Base-by-base conservation (phyloP, 257 asterid genomes). In the Capsicum pubescens region DNA sequence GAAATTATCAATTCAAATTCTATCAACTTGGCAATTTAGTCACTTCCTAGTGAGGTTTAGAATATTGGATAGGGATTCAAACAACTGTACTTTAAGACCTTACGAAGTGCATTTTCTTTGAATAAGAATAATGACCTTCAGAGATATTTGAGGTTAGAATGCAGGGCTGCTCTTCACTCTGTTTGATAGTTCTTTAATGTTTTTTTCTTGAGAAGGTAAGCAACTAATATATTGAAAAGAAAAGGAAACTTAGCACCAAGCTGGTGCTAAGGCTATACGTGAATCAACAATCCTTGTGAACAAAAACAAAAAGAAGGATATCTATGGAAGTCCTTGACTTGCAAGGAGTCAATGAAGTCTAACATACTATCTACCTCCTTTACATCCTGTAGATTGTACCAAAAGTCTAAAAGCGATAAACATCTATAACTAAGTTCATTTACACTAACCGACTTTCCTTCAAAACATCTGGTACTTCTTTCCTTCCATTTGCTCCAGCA, bases 311-410 rank as follows among this genome's bases (percentile, higher is more conserved):
- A 39, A 4, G 42, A 39, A 39, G 42, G 42, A 39, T 39, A 39
- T 39, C 79, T 71, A 14, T 71, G 79, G 58, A 46, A 71, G 36
- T 71, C 58, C 58, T 71, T 17, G 46, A 71, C 79, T 46, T 71
- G 79, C 79, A 46, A 46, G 44, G 17, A 71, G 16, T 69, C 57
- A 17, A 46, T 71, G 9, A 17, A 71, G 78, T 71, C 17, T 46
- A n/a, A n/a, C 58, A n/a, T 71, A 71, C 57, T 46, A 46, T 71
- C 10, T 71, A 44, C 79, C n/a, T 71, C 46, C 54, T 69, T 69
- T 16, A 42, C 42, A 39, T 39, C 55, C 70, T 2, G n/a, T 15
- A 35, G 32, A 60, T 68, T 84, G 42, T 39, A 39, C 42, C 42
- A 39, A 39, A 1, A 39, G 42, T 3, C 42, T 39, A 39, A 39